Evolutionary conservation across 306 rosid species (phyloP), one percentile per base, ranked within the genome.

Genomic region (Rubus idaeus): DNA sequence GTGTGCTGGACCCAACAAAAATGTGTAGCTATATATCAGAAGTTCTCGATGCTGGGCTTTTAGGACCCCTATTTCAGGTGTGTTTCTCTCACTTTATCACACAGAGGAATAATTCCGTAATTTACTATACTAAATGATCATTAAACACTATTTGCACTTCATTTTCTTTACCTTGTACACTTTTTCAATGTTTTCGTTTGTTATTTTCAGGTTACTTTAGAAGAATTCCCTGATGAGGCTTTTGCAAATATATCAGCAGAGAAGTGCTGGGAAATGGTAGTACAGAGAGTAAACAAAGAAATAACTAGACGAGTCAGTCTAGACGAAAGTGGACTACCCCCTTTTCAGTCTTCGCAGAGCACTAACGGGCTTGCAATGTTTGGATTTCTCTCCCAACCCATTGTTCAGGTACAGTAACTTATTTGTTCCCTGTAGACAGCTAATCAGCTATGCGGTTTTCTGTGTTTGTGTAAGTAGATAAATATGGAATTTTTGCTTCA

Each of bases 1-100:
- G 88, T 71, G 81, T 96, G 75, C 80, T 83, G 39, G 74, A 87
- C 86, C 99, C 97, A n/a, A 56, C 89, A 71, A 88, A 75, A 74
- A 68, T 83, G 39, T 87, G 89, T 78, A 84, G 83, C 84, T 96
- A 92, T 82, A 75, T 85, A 64, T 96, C 96, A 60, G 94, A 92
- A 89, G 97, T 96, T 52, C 72, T 91, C 63, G 94, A 92, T 87
- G 96, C 91, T 51, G 98, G 98, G 65, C 78, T 91, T 50, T 88
- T 92, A 71, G 96, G 99, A 51, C 99, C 99, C 62, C 85, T 92
- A 75, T 96, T 92, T 81, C 88, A 91, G 97, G 99, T 95, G 49
- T 55, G 77, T 83, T 67, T 68, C 53, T 55, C 81, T 58, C 63
- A 53, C 58, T 49, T 74, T 65, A 26, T 5, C 52, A 46, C 2